Evolutionary conservation across 352 stramenopile genomes (phyloP).

Genomic region (Blastocystis sp.): DNA sequence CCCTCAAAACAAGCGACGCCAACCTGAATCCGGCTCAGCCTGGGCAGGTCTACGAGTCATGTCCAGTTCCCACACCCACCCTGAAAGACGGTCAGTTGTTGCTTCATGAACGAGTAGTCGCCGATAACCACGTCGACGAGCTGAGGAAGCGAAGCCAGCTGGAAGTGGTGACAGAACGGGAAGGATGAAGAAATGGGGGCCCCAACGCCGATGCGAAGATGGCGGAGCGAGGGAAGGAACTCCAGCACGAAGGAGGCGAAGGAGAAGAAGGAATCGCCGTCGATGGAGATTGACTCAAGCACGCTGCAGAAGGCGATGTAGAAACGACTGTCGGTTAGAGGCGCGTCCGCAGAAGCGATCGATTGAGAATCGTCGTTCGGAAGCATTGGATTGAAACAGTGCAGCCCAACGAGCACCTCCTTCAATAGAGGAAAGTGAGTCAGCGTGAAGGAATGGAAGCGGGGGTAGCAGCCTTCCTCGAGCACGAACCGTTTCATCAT

Average conservation of each 20-base stretch:
- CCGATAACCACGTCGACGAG: background rate
- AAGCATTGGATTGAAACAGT: slow-evolving; percentile 12
- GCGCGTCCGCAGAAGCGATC: no score
- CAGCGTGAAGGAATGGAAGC: background rate
- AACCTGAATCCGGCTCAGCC: background rate
- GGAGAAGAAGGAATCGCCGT: background rate
- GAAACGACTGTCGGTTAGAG: background rate
- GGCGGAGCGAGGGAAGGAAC: background rate
- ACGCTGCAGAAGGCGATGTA: background rate
- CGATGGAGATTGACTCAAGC: slow-evolving; percentile 15
- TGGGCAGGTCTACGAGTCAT: slow-evolving; percentile 17
- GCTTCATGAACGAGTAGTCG: background rate
- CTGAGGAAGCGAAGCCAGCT: background rate
- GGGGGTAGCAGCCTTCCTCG: background rate
- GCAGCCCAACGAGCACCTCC: background rate
- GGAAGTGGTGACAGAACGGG: background rate
- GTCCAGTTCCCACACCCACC: background rate
- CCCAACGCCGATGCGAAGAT: background rate
- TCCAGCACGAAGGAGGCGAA: background rate
- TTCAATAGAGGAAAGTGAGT: background rate
- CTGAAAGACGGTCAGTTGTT: background rate
- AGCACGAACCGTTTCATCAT: slow-evolving; percentile 5
- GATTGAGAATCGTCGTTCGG: no score
- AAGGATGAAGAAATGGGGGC: background rate
- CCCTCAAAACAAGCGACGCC: background rate